Percentiles rank a stretch among this genome's conserved stretches.
phyloP scores from a whole-genome alignment of 2,329 filamentous ascomycete genomes.

The Botrytis elliptica region DNA sequence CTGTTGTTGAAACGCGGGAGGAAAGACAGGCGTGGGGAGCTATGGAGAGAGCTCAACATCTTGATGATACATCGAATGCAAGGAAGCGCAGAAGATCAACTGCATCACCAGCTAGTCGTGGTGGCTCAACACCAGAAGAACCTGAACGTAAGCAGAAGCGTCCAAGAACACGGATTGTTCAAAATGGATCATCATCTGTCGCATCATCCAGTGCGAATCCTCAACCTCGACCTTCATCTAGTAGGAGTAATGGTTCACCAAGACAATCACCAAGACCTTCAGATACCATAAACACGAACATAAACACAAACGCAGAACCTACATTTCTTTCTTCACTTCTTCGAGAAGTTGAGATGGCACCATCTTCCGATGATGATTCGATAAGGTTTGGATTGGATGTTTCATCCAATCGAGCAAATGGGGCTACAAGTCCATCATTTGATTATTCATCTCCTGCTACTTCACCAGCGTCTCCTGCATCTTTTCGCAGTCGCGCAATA shows the following conservation, averaged over 20 bases:
- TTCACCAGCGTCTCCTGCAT: slow-evolving; percentile 64
- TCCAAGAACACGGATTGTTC: slow-evolving; percentile 72
- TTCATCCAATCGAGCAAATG: slow-evolving; percentile 28
- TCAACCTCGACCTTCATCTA: not conserved
- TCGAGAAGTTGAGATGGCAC: slow-evolving; percentile 76
- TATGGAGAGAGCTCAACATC: slow-evolving; percentile 79
- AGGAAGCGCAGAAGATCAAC: slow-evolving; percentile 77
- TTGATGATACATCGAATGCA: slow-evolving; percentile 47
- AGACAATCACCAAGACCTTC: not conserved
- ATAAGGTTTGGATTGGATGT: slow-evolving; percentile 30
- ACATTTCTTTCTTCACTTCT: slow-evolving; percentile 85
- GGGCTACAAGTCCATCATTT: slow-evolving; percentile 39
- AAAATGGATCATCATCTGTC: slow-evolving; percentile 48
- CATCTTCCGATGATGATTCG: slow-evolving; percentile 57
- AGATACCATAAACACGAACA: slow-evolving; percentile 30
- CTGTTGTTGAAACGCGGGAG: slow-evolving; percentile 68
- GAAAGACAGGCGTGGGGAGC: slow-evolving; percentile 87
- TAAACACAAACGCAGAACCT: slow-evolving; percentile 51
- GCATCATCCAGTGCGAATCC: slow-evolving; percentile 20
- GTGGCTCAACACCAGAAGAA: slow-evolving; percentile 55
- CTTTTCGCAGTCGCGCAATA: slow-evolving; percentile 63
- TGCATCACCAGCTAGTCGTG: slow-evolving; percentile 62
- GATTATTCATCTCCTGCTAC: slow-evolving; percentile 62
- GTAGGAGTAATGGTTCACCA: not conserved
- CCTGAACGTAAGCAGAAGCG: slow-evolving; percentile 84